Evolutionary conservation across 2,329 filamentous ascomycete genomes (phyloP), one percentile per base, ranked within the genome.

Genomic region (Podosphaera leucotricha): DNA sequence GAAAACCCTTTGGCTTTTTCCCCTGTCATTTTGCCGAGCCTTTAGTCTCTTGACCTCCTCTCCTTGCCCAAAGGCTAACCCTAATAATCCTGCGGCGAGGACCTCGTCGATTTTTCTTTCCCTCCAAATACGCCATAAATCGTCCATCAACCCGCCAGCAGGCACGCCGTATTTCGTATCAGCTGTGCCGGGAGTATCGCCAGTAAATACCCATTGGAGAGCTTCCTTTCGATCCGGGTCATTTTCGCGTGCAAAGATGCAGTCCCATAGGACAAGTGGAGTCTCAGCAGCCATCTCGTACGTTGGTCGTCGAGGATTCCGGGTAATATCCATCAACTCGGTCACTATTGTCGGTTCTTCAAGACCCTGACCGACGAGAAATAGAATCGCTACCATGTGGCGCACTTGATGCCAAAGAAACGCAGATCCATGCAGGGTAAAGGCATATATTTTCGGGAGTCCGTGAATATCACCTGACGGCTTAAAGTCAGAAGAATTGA

Each of bases 401-500:
- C 90, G 77, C 52, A 98, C 92, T 63, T 98, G 90, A 62, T 98
- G 90, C 90, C 90, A 98, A 40, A 98, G 64, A 61, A 98, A 98
- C 1, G 86, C 90, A 6, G 80, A 85, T 18, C 90, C 90, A 52
- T 86, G 75, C 36, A 98, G 75, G 46, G 79, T 77, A 61, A 98
- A 92, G 48, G 79, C 77, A 63, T 92, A 95, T 13, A 94, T 71
- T 55, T 83, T 81, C 6, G 75, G 57, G 43, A 41, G 41, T 1
- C 40, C 43, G 8, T 16, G 15, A 28, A 30, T 16, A 6, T 21
- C 5, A 7, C 15, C 7, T 5, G 19, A 2, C 44, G 63, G 59
- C 53, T 61, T 50, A 56, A 71, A 70, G 24, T 66, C 64, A 2
- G 63, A 50, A 16, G 56, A 53, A 6, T 60, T 58, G 2, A 80